Percentiles rank a stretch among this genome's conserved stretches.
These are phyloP conservation scores for Calcarisporium arbuscula DNA, from an alignment of 2,329 filamentous ascomycete genomes.

Conservation along the genomic window DNA sequence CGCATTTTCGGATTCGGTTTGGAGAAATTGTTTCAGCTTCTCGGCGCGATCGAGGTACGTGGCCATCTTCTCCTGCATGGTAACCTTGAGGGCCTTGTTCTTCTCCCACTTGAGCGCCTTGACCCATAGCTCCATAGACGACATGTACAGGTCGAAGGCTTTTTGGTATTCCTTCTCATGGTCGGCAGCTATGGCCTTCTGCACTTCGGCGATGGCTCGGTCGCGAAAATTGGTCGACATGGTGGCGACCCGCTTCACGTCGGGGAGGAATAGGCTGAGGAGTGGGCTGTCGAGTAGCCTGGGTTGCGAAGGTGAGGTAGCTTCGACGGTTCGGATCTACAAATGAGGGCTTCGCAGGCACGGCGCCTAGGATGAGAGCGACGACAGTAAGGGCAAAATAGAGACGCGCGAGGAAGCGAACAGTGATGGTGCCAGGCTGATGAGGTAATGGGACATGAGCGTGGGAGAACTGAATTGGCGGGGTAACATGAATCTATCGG, in stretches of 20 bases:
- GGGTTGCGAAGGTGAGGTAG: too few species aligned
- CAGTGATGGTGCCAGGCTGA: slow-evolving; percentile 1
- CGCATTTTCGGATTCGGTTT: slow-evolving; percentile 68
- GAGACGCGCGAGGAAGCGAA: slow-evolving; percentile 1
- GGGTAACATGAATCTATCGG: slow-evolving; percentile 33
- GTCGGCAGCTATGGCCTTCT: slow-evolving; percentile 95
- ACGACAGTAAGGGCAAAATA: not conserved
- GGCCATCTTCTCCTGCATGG: slow-evolving; percentile 89
- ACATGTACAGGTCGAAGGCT: slow-evolving; percentile 94
- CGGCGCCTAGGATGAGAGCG: too few species aligned
- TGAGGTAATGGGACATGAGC: slow-evolving; percentile 7
- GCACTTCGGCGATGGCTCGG: slow-evolving; percentile 92
- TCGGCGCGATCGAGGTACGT: slow-evolving; percentile 99
- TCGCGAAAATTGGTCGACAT: slow-evolving; percentile 98
- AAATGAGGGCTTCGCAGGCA: too few species aligned
- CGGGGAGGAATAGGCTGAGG: not conserved
- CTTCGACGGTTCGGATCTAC: too few species aligned
- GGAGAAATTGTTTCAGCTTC: slow-evolving; percentile 90
- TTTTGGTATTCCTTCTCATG: slow-evolving; percentile 95
- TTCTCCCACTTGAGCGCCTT: slow-evolving; percentile 99
- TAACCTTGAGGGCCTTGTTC: slow-evolving; percentile 93
- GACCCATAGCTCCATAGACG: slow-evolving; percentile 96
- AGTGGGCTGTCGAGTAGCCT: not conserved
- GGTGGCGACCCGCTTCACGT: slow-evolving; percentile 24
- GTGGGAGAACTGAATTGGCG: slow-evolving; percentile 34